Evolutionary conservation across 2,329 filamentous ascomycete species (phyloP), one percentile per base, ranked within the genome.

Genomic region (Graphiopsis chlorocephala): DNA sequence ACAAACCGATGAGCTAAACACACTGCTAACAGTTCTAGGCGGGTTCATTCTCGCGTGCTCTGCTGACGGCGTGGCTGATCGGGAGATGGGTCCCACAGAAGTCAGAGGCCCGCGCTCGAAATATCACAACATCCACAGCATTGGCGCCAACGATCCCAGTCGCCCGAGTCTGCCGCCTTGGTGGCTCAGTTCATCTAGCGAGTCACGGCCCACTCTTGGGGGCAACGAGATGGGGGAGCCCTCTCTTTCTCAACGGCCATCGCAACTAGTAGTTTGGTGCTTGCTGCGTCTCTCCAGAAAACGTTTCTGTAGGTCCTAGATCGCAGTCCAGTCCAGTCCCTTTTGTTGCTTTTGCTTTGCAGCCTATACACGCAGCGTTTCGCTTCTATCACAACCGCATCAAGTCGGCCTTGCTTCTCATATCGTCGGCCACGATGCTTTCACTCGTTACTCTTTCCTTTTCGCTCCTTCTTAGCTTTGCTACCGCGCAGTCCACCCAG

Each of bases 391-490:
- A 35, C 38, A 26, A 53, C 20, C 48, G 33, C 59, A 58, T 58
- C 35, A 7, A 35, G 11, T 50, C 58, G 58, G 58, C 58, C 58
- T 55, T 45, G 29, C 35, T 35, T 35, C 23, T 5, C 28, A 61
- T 29, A 61, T 61, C 45, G 60, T 35, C 26, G 55, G 55, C 48
- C 48, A 62, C 48, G 60, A 62, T 62, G 60, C 60, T 62, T 42
- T 62, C 60, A 53, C 60, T 62, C 60, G 60, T 55, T 62, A 55
- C 60, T 28, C 60, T 62, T 55, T 52, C 60, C 15, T 23, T 62
- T 28, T 55, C 60, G 17, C 48, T 62, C 48, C 48, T 62, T 33
- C 33, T 62, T n/a, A 53, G 29, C 33, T 53, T 55, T 28, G 60
- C 60, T 23, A 20, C 47, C 17, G 60, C 60, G 60, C 60, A 62